phyloP scores from a whole-genome alignment of 495 filamentous ascomycete species.

The Penicillium tannophilum region DNA sequence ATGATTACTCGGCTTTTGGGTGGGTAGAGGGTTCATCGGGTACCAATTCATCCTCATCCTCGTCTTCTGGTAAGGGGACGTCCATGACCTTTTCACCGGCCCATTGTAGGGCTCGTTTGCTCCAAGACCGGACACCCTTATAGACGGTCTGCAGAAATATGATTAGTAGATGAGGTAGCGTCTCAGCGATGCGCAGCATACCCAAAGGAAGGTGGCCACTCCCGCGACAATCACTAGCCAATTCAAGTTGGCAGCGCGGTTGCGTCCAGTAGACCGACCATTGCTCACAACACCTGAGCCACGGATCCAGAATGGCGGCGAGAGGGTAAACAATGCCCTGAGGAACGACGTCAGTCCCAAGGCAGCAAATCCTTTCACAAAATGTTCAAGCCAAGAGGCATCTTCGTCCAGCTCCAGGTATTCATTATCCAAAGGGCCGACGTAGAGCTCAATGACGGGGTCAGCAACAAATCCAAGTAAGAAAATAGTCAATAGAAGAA shows the following conservation, averaged over 20 bases:
- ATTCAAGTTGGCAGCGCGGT: slow-evolving; percentile 71
- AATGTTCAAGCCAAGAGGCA: slow-evolving; percentile 73
- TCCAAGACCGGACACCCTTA: slow-evolving; percentile 72
- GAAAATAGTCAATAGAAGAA: slow-evolving; percentile 72
- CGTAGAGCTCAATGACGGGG: slow-evolving; percentile 85
- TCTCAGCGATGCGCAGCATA: slow-evolving; percentile 48
- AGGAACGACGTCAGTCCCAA: slow-evolving; percentile 84
- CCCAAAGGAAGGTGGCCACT: slow-evolving; percentile 77
- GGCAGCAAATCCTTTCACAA: slow-evolving; percentile 82
- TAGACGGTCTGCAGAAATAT: slow-evolving; percentile 64
- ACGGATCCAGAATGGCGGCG: slow-evolving; percentile 76
- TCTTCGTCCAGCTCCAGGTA: slow-evolving; percentile 38
- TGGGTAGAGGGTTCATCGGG: slow-evolving; percentile 8
- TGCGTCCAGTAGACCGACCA: slow-evolving; percentile 65
- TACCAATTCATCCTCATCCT: slow-evolving; percentile 56
- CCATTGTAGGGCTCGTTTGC: slow-evolving; percentile 66
- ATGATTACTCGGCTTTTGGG: slow-evolving; percentile 27
- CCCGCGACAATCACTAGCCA: slow-evolving; percentile 80
- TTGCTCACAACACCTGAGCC: slow-evolving; percentile 49
- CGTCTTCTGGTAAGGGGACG: slow-evolving; percentile 73
- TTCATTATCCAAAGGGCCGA: slow-evolving; percentile 64
- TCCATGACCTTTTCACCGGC: slow-evolving; percentile 80
- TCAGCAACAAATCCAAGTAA: slow-evolving; percentile 88
- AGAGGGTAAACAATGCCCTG: slow-evolving; percentile 74
- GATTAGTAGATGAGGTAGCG: slow-evolving; percentile 11